These are phyloP conservation scores for Posidonia oceanica DNA, from an alignment of 116 monocot species.

Conservation along the genomic window DNA sequence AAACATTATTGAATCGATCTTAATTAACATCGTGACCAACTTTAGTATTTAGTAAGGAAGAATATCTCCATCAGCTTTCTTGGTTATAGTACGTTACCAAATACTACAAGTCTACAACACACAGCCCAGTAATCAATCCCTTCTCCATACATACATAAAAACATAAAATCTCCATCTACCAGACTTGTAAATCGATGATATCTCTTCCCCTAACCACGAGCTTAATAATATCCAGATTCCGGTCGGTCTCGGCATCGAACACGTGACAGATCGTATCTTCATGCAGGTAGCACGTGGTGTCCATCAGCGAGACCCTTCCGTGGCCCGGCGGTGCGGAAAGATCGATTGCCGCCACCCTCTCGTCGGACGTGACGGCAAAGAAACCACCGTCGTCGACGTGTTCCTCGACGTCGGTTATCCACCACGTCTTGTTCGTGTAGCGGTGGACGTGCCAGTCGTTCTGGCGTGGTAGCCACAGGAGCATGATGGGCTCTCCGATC, in stretches of 20 bases:
- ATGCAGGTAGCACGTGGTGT: neutral
- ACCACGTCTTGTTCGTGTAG: neutral
- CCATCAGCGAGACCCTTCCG: neutral
- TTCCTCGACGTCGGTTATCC: constrained; percentile 1
- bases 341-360: neutral
- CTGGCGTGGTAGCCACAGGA: neutral
- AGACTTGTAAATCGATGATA: neutral
- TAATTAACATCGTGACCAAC: too few relatives aligned
- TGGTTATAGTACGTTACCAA: too few relatives aligned
- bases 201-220: neutral
- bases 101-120: too few relatives aligned
- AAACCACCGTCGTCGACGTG: neutral
- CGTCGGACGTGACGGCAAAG: neutral
- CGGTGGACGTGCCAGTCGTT: neutral
- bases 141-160: too few relatives aligned
- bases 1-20: too few relatives aligned
- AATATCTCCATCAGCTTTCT: too few relatives aligned
- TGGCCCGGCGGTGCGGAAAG: neutral
- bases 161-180: neutral
- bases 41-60: too few relatives aligned
- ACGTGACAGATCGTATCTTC: neutral
- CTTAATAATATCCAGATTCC: neutral
- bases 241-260: neutral
- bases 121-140: too few relatives aligned
- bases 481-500: neutral